Conservation (phyloP, 805 yeast genomes). For the Citeromyces nyonsensis region DNA sequence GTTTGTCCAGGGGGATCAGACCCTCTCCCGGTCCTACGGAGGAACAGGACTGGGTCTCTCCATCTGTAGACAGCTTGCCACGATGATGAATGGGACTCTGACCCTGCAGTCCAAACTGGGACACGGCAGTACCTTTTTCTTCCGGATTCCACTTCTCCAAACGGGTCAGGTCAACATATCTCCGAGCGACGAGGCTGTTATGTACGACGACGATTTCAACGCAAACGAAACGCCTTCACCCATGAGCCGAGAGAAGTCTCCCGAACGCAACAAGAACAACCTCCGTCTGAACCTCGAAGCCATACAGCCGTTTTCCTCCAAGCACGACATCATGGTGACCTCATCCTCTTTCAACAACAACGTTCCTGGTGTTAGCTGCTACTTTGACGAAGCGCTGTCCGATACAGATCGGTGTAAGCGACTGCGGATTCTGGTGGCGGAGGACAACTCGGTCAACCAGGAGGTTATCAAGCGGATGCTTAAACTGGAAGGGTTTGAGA, state of each 20-base stretch:
- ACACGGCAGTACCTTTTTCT: constrained; percentile 70
- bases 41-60: constrained; percentile 90
- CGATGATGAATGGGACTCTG: constrained; percentile 77
- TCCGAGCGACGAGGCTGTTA: constrained; percentile 9
- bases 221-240: constrained; percentile 10
- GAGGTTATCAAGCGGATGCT: constrained; percentile 88
- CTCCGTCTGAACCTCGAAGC: neutral
- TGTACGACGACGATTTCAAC: constrained; percentile 58
- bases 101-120: constrained; percentile 62
- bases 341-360: neutral
- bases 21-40: constrained; percentile 79
- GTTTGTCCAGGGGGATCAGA: constrained; percentile 93
- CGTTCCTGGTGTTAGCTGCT: neutral
- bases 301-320: neutral
- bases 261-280: constrained; percentile 1
- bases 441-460: constrained; percentile 87
- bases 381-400: too few species aligned
- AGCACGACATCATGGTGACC: neutral
- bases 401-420: constrained; percentile 6
- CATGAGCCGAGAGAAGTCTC: neutral
- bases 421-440: constrained; percentile 66
- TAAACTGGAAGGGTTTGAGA: constrained; percentile 60
- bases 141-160: constrained; percentile 65
- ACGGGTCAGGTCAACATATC: constrained; percentile 31
- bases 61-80: constrained; percentile 74